phyloP scores from a whole-genome alignment of 1,284 basidiomycete species.

The Mycena sp. region DNA sequence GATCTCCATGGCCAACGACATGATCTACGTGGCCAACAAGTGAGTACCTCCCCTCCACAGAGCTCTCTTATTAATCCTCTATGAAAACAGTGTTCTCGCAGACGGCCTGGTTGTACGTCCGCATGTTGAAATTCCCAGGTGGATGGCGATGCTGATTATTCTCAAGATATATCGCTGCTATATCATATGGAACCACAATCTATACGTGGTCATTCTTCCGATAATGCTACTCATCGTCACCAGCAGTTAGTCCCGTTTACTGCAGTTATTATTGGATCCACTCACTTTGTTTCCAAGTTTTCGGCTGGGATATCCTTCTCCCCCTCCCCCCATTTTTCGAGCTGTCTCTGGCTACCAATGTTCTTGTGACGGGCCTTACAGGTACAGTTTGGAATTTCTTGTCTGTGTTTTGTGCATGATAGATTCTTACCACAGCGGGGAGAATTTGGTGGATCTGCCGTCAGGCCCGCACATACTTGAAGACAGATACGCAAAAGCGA shows the following conservation, averaged over 20 bases:
- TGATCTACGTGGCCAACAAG: constrained; percentile 18
- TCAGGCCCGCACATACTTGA: background rate
- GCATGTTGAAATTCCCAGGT: background rate
- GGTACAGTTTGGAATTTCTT: background rate
- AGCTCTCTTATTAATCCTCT: background rate
- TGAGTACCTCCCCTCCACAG: background rate
- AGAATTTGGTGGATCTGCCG: constrained; percentile 18
- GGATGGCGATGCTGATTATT: background rate
- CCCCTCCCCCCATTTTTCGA: constrained; percentile 12
- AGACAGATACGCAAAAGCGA: background rate
- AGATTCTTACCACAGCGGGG: background rate
- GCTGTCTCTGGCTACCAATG: constrained; percentile 12
- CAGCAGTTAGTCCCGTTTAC: constrained; percentile 1
- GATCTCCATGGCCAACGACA: background rate
- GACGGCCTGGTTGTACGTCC: constrained; percentile 18
- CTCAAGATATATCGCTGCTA: constrained; percentile 21
- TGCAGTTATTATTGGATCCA: too few species aligned
- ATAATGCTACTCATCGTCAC: constrained; percentile 5
- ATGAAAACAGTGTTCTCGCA: constrained; percentile 8
- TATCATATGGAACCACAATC: constrained; percentile 17
- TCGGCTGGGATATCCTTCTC: constrained; percentile 14
- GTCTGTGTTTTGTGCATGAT: background rate
- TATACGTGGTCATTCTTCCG: constrained; percentile 1
- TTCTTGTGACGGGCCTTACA: constrained; percentile 8
- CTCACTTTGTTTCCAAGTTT: background rate